Conservation (phyloP, 2,329 filamentous ascomycete species). For the Paracoccidioides lutzii region DNA sequence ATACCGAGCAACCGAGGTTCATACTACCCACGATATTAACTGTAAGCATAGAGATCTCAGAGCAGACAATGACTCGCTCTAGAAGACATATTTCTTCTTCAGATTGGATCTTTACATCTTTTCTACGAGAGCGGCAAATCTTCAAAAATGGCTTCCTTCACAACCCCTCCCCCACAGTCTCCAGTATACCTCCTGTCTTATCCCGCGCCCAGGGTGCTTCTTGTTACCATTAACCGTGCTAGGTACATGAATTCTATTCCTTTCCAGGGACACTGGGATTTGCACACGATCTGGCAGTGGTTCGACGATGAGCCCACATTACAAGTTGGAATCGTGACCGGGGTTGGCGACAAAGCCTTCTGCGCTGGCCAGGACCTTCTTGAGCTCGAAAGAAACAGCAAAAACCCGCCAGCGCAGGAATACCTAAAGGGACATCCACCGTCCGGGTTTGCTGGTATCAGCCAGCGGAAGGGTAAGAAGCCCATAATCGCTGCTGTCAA, state of each 20-base stretch:
- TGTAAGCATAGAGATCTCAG: too few relatives aligned
- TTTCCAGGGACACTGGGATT: conserved; percentile 27
- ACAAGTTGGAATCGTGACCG: conserved; percentile 32
- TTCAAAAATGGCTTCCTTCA: neutral
- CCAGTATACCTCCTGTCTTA: conserved; percentile 22
- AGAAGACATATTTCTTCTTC: too few relatives aligned
- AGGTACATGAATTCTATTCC: conserved; percentile 31
- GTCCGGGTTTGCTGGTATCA: conserved; percentile 44
- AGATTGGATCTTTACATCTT: too few relatives aligned
- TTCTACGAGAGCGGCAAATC: too few relatives aligned
- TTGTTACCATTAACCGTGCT: conserved; percentile 33
- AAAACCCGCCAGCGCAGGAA: conserved; percentile 15
- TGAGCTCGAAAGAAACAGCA: conserved; percentile 27
- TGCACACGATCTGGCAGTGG: conserved; percentile 29
- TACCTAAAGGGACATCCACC: conserved; percentile 27
- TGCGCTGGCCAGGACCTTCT: conserved; percentile 34
- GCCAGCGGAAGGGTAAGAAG: conserved; percentile 49
- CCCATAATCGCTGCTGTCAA: conserved; percentile 69
- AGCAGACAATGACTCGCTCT: too few relatives aligned
- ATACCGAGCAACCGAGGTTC: too few relatives aligned
- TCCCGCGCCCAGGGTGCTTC: conserved; percentile 30
- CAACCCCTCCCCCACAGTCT: conserved; percentile 8
- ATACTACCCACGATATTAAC: too few relatives aligned
- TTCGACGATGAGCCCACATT: conserved; percentile 30
- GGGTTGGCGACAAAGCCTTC: conserved; percentile 31